Percentiles rank a stretch among this genome's conserved stretches.
Conservation (phyloP, 345 rosid genomes). For the Eucalyptus virginea region DNA sequence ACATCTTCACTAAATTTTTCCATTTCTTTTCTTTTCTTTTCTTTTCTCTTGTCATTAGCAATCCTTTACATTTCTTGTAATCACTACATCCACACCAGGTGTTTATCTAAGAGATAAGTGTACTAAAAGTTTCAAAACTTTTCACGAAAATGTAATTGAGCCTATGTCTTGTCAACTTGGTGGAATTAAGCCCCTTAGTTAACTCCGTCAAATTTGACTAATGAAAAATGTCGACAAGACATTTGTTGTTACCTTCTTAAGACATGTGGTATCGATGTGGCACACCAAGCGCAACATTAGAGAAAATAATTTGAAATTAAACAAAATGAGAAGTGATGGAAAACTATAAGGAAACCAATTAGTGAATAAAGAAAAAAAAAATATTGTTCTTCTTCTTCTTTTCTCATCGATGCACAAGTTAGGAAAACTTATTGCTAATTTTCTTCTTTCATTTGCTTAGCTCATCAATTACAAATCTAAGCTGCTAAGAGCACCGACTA, state of each 20-base stretch:
- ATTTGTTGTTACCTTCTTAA: neutral
- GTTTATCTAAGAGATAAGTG: neutral
- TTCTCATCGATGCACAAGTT: neutral
- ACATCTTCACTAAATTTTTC: neutral
- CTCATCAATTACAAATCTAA: neutral
- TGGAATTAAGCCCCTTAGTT: neutral
- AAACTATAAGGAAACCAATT: neutral
- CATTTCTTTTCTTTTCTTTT: too few species aligned
- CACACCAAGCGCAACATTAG: neutral
- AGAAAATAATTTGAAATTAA: too few species aligned
- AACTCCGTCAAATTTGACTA: neutral
- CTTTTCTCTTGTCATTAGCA: neutral
- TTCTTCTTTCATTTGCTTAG: neutral
- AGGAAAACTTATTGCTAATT: neutral
- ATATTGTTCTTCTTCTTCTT: neutral
- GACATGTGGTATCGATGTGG: neutral
- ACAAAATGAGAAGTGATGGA: neutral
- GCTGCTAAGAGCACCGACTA: neutral
- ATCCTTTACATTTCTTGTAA: neutral
- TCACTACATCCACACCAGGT: neutral
- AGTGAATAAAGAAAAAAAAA: too few species aligned
- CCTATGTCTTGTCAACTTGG: neutral
- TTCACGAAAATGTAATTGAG: neutral
- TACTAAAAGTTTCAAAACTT: neutral
- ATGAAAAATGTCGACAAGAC: neutral